Evolutionary conservation across 257 asterid species (phyloP), one percentile per base, ranked within the genome.

Genomic region (Anisodus tanguticus): DNA sequence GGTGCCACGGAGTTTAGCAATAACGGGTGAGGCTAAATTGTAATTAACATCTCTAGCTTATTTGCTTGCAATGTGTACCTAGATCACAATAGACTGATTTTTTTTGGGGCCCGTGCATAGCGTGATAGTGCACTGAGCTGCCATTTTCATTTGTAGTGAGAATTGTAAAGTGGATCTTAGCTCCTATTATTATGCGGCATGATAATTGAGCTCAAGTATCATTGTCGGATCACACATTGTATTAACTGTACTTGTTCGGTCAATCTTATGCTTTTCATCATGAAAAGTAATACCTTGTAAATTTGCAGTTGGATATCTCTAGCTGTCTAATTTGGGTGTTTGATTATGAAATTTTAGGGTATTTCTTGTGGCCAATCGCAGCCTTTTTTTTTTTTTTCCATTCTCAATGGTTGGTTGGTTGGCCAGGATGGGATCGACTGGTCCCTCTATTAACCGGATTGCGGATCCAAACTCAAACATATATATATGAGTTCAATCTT

Each of bases 121-220:
- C 26, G 26, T 0, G 0, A 22, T 22, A 22, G 26, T 22, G 26
- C 26, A 22, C 26, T 22, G 0, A 22, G 26, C 53, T 77, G 13
- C 53, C 13, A 51, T 3, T 15, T 51, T 77, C 64, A 7, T 77
- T 77, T 51, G 5, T 26, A 7, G 81, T 26, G 64, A 77, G 64
- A 53, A 77, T 26, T 77, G 81, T 77, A 77, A 13, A 77, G 13
- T 77, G 2, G 19, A 77, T 13, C 81, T 17, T 13, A 77, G 64
- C 64, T 74, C 3, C 22, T 26, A 31, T 47, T 9, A 26, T 26
- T 26, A 49, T 76, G 63, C 63, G 22, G 45, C 62, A 0, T 76
- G 62, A 51, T 53, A 76, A 47, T 43, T 47, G 19, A 76, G 47
- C 2, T 76, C 26, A 8, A 51, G 26, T 51, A 13, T 51, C 63